Percentiles rank a stretch among this genome's conserved stretches.
Evolutionary conservation across 2,329 filamentous ascomycete genomes (phyloP).

Genomic region (Cordyceps pruinosa): DNA sequence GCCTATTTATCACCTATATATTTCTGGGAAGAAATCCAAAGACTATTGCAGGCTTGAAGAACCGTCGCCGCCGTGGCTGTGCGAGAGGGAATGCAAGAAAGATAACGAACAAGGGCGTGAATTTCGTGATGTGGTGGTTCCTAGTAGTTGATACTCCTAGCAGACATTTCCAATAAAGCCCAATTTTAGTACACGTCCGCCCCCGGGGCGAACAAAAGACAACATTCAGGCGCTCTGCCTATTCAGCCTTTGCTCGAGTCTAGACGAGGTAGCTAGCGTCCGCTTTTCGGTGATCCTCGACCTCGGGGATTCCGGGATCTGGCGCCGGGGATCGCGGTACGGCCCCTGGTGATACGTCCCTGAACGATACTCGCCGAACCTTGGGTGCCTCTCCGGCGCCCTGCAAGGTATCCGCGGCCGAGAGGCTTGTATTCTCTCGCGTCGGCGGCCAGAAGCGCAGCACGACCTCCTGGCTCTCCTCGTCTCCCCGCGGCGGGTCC

Average conservation of each 20-base stretch:
- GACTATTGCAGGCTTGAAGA: too few relatives aligned
- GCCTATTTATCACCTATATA: too few relatives aligned
- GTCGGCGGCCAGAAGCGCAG: neutral
- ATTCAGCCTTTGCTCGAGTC: too few relatives aligned
- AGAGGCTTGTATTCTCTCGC: neutral
- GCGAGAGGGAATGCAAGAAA: neutral
- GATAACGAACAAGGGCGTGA: neutral
- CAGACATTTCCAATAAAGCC: neutral
- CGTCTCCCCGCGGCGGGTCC: neutral
- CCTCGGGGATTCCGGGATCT: neutral
- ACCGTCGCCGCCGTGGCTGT: neutral
- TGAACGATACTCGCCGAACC: neutral
- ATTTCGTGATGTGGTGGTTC: neutral
- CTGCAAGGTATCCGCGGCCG: neutral
- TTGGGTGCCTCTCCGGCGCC: too few relatives aligned
- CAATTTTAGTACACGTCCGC: neutral
- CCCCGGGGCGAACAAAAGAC: neutral
- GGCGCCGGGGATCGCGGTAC: neutral
- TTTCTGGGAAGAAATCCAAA: too few relatives aligned
- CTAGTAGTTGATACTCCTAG: conserved; percentile 2
- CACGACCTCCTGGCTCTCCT: neutral
- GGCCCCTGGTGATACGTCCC: neutral
- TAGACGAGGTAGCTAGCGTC: neutral
- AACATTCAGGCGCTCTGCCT: neutral
- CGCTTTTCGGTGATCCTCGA: neutral